Base-by-base conservation (phyloP, 352 stramenopile species). In the Blastocystis sp. region DNA sequence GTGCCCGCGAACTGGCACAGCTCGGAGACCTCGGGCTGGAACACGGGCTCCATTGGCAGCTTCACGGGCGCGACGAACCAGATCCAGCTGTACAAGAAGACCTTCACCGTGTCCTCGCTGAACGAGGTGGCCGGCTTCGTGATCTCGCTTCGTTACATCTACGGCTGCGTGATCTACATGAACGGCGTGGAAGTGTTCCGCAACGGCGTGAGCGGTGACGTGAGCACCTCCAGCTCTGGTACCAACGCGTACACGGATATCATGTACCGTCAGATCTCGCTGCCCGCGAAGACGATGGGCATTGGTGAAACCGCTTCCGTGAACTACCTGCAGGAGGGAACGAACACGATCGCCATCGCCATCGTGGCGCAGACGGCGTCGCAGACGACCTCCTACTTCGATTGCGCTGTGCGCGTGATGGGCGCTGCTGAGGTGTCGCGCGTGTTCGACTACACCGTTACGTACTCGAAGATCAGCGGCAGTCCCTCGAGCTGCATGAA, bases 31-130 rank as follows among this genome's bases (percentile, higher is more conserved):
- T 4, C 60, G 0, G 79, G 60, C 39, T 89, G 79, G 79, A 45
- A 26, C 24, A 26, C 60, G 4, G 79, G 60, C 12, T 63, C 61
- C 2, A 45, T 37, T 0, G 24, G 26, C 10, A 45, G 33, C 29
- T 77, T 88, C 65, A 51, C 77, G 24, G 77, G 4, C 6, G 61
- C 62, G 24, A 79, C 77, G 1, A 78, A 74, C 33, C 61, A 74
- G 61, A 88, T 77, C 26, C 61, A 77, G 37, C 50, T 78, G n/a
- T 88, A 88, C 39, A 88, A 88, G 50, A 39, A 29, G 0, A 88
- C 77, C 10, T 78, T 88, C 39, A 79, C 13, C 10, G 63, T 88
- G 24, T n/a, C 77, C 0, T 70, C 50, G 1, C 33, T 76, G 6
- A 61, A 31, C 16, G n/a, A 70, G 12, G 24, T 76, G 4, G 77